These are phyloP conservation scores for Pisolithus thermaeus DNA, from an alignment of 1,284 basidiomycete genomes.

Conservation along the genomic window DNA sequence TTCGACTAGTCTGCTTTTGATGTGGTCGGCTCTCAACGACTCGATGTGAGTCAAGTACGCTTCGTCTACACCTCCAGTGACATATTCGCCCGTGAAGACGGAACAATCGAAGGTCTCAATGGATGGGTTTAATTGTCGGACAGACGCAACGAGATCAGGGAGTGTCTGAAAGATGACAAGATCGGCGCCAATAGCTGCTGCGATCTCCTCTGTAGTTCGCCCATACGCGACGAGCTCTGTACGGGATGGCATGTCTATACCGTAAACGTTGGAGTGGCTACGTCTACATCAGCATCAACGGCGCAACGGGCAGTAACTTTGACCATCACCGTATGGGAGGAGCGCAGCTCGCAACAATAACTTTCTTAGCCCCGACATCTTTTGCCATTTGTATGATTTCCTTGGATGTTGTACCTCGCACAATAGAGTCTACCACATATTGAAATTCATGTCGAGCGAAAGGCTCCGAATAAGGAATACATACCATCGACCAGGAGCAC, in stretches of 20 bases:
- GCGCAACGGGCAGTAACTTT: not conserved
- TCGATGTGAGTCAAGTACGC: constrained; percentile 79
- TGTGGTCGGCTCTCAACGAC: constrained; percentile 78
- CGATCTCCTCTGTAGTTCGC: constrained; percentile 74
- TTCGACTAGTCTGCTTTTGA: constrained; percentile 44
- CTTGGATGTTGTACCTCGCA: constrained; percentile 96
- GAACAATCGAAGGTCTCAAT: constrained; percentile 92
- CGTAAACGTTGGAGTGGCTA: constrained; percentile 94
- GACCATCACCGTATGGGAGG: constrained; percentile 78
- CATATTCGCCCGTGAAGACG: constrained; percentile 95
- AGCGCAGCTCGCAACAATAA: constrained; percentile 95
- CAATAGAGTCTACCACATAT: constrained; percentile 78
- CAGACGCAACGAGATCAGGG: constrained; percentile 83
- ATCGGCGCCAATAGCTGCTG: constrained; percentile 88
- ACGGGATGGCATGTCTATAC: constrained; percentile 98
- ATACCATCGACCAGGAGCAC: constrained; percentile 94
- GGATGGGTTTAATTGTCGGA: constrained; percentile 78
- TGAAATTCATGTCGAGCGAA: not conserved
- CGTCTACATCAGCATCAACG: constrained; percentile 1
- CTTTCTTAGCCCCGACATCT: constrained; percentile 97
- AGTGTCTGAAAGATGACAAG: constrained; percentile 98
- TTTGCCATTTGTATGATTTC: constrained; percentile 99
- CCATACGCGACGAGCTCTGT: constrained; percentile 89
- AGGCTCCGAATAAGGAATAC: constrained; percentile 13
- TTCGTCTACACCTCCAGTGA: constrained; percentile 93